Evolutionary conservation across 345 rosid species (phyloP).

Genomic region (Trapa incisa): DNA sequence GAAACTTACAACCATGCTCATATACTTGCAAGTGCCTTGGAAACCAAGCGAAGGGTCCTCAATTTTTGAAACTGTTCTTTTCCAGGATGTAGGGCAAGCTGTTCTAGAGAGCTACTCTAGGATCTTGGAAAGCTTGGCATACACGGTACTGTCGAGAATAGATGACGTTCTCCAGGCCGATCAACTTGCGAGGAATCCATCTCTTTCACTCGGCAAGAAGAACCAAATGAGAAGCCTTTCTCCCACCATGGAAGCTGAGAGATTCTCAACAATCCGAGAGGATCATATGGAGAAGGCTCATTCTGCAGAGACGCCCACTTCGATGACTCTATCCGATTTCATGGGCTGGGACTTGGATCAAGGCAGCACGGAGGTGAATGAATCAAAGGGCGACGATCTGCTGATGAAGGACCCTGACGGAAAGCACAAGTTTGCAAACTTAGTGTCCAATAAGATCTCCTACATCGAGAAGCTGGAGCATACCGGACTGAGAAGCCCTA

Average conservation of each 20-base stretch:
- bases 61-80: neutral
- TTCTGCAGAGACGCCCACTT: constrained; percentile 14
- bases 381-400: constrained; percentile 23
- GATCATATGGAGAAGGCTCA: constrained; percentile 3
- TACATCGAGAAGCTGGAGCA: constrained; percentile 38
- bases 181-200: constrained; percentile 40
- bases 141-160: constrained; percentile 56
- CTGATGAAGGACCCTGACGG: constrained; percentile 23
- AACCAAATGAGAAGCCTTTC: constrained; percentile 10
- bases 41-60: too few species aligned
- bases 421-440: constrained; percentile 28
- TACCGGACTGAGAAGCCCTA: constrained; percentile 55
- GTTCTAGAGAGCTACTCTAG: constrained; percentile 81
- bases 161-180: constrained; percentile 76
- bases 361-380: constrained; percentile 24
- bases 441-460: constrained; percentile 45
- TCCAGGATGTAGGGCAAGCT: constrained; percentile 60
- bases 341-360: constrained; percentile 58
- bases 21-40: too few species aligned
- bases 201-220: constrained; percentile 21
- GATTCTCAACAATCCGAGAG: neutral
- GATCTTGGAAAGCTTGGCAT: constrained; percentile 77
- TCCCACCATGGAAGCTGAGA: neutral
- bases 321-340: constrained; percentile 58
- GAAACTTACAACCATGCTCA: neutral